These are phyloP conservation scores for Teratosphaeria nubilosa DNA, from an alignment of 2,329 filamentous ascomycete species.

Conservation along the genomic window DNA sequence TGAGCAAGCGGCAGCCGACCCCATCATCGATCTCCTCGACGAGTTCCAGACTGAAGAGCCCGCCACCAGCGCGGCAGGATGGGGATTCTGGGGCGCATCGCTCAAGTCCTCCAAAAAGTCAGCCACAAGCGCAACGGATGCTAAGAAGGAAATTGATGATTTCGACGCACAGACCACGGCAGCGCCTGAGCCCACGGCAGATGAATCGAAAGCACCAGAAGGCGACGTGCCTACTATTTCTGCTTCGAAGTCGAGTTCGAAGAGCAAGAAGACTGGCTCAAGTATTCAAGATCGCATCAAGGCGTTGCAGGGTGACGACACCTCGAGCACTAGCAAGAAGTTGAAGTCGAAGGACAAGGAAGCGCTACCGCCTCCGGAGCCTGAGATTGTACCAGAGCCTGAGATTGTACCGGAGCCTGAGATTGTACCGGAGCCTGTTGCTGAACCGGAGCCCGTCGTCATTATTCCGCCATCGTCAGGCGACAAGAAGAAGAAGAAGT, in stretches of 20 bases:
- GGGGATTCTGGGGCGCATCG: conserved; percentile 36
- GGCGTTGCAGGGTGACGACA: conserved; percentile 29
- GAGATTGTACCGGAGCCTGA: conserved; percentile 16
- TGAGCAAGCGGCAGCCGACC: conserved; percentile 7
- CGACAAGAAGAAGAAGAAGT: conserved; percentile 19
- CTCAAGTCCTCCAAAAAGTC: conserved; percentile 34
- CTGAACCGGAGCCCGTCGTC: conserved; percentile 20
- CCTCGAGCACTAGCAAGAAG: conserved; percentile 24
- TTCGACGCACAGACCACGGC: neutral
- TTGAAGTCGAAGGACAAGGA: conserved; percentile 13
- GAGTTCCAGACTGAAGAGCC: conserved; percentile 11
- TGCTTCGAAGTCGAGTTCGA: conserved; percentile 29
- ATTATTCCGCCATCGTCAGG: conserved; percentile 9
- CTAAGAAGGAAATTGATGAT: conserved; percentile 32
- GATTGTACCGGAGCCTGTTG: conserved; percentile 19
- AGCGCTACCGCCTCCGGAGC: conserved; percentile 26
- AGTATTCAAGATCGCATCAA: conserved; percentile 45
- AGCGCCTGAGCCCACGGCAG: conserved; percentile 14
- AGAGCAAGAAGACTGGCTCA: conserved; percentile 22
- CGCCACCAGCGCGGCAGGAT: conserved; percentile 25
- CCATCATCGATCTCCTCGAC: conserved; percentile 10
- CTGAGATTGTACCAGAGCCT: conserved; percentile 16
- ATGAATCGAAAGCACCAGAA: conserved; percentile 34
- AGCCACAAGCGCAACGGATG: conserved; percentile 19
- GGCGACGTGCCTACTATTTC: conserved; percentile 31